Percentiles rank a stretch among this genome's conserved stretches.
These are phyloP conservation scores for Fabrea salina DNA, from an alignment of 169 alveolate genomes.

Conservation along the genomic window DNA sequence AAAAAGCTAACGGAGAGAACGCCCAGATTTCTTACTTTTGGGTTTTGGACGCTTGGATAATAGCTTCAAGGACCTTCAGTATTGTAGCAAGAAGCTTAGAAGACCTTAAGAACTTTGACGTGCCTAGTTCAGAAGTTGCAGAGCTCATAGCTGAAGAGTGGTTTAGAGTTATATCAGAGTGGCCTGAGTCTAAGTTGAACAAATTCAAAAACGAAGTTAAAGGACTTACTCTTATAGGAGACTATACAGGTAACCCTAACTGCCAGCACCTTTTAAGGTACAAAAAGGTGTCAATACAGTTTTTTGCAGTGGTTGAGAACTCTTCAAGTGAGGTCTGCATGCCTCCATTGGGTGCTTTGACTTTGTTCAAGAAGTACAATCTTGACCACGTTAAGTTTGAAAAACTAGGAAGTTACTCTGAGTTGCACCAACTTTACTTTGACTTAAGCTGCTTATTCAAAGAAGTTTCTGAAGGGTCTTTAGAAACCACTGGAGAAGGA, in stretches of 20 bases:
- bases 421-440: slow-evolving; percentile 44
- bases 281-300: slow-evolving; percentile 50
- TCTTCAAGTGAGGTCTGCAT: slow-evolving; percentile 47
- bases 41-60: slow-evolving; percentile 61
- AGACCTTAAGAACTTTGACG: slow-evolving; percentile 48
- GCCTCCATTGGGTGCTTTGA: slow-evolving; percentile 50
- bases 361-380: slow-evolving; percentile 50
- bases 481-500: slow-evolving; percentile 72
- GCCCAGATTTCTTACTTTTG: slow-evolving; percentile 60
- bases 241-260: slow-evolving; percentile 69
- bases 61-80: slow-evolving; percentile 64
- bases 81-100: slow-evolving; percentile 43
- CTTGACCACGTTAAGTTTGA: slow-evolving; percentile 48
- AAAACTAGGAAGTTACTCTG: slow-evolving; percentile 50
- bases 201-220: slow-evolving; percentile 49
- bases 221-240: slow-evolving; percentile 71
- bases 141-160: slow-evolving; percentile 61
- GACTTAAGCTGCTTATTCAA: slow-evolving; percentile 41
- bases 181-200: slow-evolving; percentile 37
- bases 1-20: slow-evolving; percentile 81
- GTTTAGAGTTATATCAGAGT: slow-evolving; percentile 49
- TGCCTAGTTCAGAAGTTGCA: slow-evolving; percentile 60
- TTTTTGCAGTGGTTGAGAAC: slow-evolving; percentile 71
- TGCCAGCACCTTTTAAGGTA: slow-evolving; percentile 68
- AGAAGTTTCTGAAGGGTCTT: slow-evolving; percentile 51